Evolutionary conservation across 768 basidiomycete species (phyloP).

Genomic region (Coprinopsis sp.): DNA sequence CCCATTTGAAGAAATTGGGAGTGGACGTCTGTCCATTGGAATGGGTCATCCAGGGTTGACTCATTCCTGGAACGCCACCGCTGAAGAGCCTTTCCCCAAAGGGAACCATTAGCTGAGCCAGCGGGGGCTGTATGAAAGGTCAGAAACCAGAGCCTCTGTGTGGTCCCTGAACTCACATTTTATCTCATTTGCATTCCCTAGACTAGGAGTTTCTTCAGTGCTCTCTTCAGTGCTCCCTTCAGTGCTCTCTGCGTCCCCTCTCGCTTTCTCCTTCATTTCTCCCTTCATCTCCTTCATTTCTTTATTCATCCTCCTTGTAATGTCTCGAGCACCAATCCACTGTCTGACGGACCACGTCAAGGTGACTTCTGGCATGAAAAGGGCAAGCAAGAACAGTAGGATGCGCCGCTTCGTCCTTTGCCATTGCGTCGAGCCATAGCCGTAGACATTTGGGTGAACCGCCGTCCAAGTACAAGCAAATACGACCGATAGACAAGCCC

Average conservation of each 20-base stretch:
- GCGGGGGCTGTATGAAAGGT: too few relatives aligned
- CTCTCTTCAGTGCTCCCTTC: too few relatives aligned
- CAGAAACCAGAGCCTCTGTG: too few relatives aligned
- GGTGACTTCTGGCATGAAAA: constrained; percentile 24
- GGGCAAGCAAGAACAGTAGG: constrained; percentile 15
- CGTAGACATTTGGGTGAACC: constrained; percentile 21
- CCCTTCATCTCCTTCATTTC: not conserved
- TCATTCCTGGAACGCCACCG: not conserved
- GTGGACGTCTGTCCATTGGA: constrained; percentile 17
- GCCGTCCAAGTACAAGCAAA: constrained; percentile 19
- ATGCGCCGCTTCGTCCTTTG: constrained; percentile 8
- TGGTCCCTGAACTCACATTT: too few relatives aligned
- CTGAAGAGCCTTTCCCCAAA: not conserved
- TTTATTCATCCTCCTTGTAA: constrained; percentile 3
- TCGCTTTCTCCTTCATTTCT: too few relatives aligned
- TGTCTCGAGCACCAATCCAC: constrained; percentile 9
- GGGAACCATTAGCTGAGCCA: too few relatives aligned
- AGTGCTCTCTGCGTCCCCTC: too few relatives aligned
- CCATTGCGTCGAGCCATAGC: constrained; percentile 4
- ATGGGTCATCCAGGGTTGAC: too few relatives aligned
- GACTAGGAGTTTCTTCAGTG: too few relatives aligned
- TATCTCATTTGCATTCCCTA: too few relatives aligned
- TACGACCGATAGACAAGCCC: constrained; percentile 10
- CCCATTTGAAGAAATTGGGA: constrained; percentile 26
- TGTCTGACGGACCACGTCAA: constrained; percentile 21